phyloP scores from a whole-genome alignment of 2,329 filamentous ascomycete genomes.

The Nemania diffusa region DNA sequence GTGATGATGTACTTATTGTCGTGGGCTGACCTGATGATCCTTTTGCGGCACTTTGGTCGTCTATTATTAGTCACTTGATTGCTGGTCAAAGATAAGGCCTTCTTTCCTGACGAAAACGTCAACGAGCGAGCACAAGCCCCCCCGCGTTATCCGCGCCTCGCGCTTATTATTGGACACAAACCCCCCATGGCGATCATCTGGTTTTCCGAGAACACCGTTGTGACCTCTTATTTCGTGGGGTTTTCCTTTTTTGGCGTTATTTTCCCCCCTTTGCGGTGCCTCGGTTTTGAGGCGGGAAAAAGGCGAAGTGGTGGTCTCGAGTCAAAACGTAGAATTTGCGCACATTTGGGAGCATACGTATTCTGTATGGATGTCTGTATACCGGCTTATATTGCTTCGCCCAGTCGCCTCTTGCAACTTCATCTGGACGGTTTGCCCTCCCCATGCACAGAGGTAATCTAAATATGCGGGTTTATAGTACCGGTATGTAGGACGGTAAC shows the following conservation, averaged over 20 bases:
- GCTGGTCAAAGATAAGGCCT: conserved; percentile 10
- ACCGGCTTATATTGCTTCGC: conserved; percentile 16
- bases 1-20: conserved; percentile 9
- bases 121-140: neutral
- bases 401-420: neutral
- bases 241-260: neutral
- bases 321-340: neutral
- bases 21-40: conserved; percentile 24
- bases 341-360: too few species aligned
- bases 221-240: neutral
- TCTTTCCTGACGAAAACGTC: conserved; percentile 2
- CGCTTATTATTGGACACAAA: conserved; percentile 23
- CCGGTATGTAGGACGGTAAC: conserved; percentile 27
- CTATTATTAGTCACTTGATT: conserved; percentile 32
- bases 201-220: neutral
- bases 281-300: neutral
- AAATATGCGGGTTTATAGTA: conserved; percentile 26
- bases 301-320: conserved; percentile 2
- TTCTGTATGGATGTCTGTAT: neutral
- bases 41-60: conserved; percentile 18
- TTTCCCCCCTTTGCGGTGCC: neutral
- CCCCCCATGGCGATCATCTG: conserved; percentile 4
- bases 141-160: conserved; percentile 32
- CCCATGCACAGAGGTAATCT: conserved; percentile 10
- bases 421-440: neutral